Conservation (phyloP, 2,329 filamentous ascomycete genomes). For the Fusarium metavorans region DNA sequence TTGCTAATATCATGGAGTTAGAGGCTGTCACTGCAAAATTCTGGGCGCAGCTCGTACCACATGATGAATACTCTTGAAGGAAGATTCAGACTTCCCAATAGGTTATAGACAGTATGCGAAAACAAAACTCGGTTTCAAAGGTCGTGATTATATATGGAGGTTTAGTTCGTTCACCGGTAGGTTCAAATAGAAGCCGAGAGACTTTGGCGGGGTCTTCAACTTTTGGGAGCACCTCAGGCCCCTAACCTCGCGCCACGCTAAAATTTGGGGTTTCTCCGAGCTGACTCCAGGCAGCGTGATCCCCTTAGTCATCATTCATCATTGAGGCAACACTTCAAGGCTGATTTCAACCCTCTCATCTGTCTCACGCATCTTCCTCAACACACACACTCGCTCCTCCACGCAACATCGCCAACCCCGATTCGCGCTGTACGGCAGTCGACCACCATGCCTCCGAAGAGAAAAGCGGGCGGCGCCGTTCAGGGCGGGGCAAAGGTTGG, state of each 20-base stretch:
- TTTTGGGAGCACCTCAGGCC: not conserved
- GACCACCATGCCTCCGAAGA: conserved; percentile 74
- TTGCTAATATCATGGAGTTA: conserved; percentile 70
- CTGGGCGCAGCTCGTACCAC: conserved; percentile 50
- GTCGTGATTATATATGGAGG: not conserved
- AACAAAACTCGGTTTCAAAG: not conserved
- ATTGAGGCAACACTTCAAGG: conserved; percentile 22
- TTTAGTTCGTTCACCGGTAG: not conserved
- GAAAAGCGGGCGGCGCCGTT: conserved; percentile 69
- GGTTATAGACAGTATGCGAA: not conserved
- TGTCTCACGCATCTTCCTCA: not conserved
- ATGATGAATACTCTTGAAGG: conserved; percentile 36
- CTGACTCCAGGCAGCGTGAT: not conserved
- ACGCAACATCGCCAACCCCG: conserved; percentile 13
- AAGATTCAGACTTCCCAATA: not conserved
- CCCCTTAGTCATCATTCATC: conserved; percentile 32
- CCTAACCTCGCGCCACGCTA: conserved; percentile 22
- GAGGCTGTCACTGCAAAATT: not conserved
- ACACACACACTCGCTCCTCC: not conserved
- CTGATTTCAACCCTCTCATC: conserved; percentile 9
- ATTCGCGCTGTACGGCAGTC: conserved; percentile 26
- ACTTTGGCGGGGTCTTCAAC: conserved; percentile 36
- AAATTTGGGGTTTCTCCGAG: not conserved
- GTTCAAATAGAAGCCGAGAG: conserved; percentile 13
- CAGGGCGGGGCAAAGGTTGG: conserved; percentile 66